Conservation (phyloP, 306 rosid genomes). For the Inga laurina region DNA sequence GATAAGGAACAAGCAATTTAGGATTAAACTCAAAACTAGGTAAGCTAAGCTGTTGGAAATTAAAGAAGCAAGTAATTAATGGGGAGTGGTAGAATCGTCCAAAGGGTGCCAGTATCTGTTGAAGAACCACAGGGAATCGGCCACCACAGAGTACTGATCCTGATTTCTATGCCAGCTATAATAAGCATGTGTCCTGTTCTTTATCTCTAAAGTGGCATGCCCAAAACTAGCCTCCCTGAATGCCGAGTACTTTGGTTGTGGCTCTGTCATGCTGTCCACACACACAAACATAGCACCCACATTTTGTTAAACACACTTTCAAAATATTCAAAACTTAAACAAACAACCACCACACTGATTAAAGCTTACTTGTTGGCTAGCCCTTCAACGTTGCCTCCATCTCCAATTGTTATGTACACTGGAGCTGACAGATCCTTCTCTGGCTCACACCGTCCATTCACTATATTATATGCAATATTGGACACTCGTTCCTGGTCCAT, state of each 20-base stretch:
- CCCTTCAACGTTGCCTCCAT: constrained; percentile 92
- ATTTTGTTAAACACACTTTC: not conserved
- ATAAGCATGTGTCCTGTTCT: constrained; percentile 80
- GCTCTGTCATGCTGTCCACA: constrained; percentile 72
- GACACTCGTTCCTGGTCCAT: constrained; percentile 75
- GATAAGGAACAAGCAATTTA: not conserved
- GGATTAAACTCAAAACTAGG: not conserved
- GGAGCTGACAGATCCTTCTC: constrained; percentile 76
- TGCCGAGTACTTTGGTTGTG: constrained; percentile 84
- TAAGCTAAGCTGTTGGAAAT: not conserved
- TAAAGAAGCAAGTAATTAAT: not conserved
- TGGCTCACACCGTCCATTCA: constrained; percentile 72
- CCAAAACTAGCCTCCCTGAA: constrained; percentile 88
- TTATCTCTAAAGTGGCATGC: constrained; percentile 77
- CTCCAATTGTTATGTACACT: constrained; percentile 87
- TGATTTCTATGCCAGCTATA: constrained; percentile 82
- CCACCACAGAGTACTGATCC: constrained; percentile 71
- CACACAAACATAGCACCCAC: not conserved
- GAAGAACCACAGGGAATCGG: constrained; percentile 70
- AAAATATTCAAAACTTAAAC: not conserved
- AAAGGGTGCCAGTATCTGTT: constrained; percentile 65
- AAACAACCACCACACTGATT: not conserved
- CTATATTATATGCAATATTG: constrained; percentile 63
- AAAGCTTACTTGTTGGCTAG: constrained; percentile 71
- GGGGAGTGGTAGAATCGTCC: constrained; percentile 53